Conservation (phyloP, 1,284 basidiomycete genomes). For the Cutaneotrichosporon sp. region DNA sequence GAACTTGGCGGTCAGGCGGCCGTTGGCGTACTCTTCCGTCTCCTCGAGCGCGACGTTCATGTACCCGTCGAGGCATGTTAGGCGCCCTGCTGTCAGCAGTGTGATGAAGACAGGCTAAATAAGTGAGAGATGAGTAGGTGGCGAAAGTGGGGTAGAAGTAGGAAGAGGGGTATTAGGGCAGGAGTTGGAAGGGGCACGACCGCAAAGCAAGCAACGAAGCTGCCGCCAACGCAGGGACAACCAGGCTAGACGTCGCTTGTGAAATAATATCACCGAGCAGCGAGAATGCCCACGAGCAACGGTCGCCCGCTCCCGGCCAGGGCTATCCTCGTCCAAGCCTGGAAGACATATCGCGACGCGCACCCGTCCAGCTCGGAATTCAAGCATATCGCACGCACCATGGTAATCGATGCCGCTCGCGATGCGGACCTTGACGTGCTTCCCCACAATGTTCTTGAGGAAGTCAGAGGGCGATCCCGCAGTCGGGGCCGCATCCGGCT, state of each 20-base stretch:
- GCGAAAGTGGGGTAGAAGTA: background rate
- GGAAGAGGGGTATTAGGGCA: background rate
- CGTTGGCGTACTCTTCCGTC: constrained; percentile 90
- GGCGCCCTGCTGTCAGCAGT: constrained; percentile 58
- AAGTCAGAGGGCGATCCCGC: constrained; percentile 83
- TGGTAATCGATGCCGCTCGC: constrained; percentile 96
- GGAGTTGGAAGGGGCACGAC: too few species aligned
- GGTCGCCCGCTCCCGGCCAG: too few species aligned
- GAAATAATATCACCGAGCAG: too few species aligned
- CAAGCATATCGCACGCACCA: constrained; percentile 55
- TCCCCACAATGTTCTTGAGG: constrained; percentile 89
- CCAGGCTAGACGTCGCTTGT: too few species aligned
- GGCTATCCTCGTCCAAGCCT: too few species aligned
- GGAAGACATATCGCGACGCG: too few species aligned
- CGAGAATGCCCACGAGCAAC: too few species aligned
- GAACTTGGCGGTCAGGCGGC: constrained; percentile 76
- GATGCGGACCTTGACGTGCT: constrained; percentile 85
- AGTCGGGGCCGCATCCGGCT: constrained; percentile 19
- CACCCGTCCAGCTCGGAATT: too few species aligned
- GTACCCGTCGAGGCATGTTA: constrained; percentile 96
- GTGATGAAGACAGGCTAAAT: background rate
- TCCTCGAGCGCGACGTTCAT: constrained; percentile 99
- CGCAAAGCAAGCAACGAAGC: too few species aligned
- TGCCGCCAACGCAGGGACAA: too few species aligned
- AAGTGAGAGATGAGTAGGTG: background rate